phyloP scores from a whole-genome alignment of 371 early-diverging fungal species.

The Actinomucor elegans region DNA sequence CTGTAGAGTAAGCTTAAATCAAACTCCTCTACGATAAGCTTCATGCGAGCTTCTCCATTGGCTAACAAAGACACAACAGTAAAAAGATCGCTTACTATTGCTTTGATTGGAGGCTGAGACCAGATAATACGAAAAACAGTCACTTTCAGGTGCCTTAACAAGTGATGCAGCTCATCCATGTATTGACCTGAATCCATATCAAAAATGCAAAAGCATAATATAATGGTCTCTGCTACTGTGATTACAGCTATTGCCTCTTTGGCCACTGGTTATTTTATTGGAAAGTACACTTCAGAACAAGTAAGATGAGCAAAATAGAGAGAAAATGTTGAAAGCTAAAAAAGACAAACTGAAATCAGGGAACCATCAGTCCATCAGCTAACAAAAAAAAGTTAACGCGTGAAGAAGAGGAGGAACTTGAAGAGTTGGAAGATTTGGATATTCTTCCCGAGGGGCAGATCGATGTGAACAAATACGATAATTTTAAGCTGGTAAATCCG shows the following conservation, averaged over 20 bases:
- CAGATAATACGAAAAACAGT: too few relatives aligned
- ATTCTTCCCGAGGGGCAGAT: slow-evolving; percentile 25
- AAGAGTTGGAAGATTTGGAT: slow-evolving; percentile 42
- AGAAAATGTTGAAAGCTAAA: not conserved
- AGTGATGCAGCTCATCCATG: too few relatives aligned
- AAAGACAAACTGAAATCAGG: not conserved
- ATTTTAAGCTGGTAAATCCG: slow-evolving; percentile 48
- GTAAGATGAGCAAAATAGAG: not conserved
- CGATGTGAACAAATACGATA: slow-evolving; percentile 35
- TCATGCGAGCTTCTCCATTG: too few relatives aligned
- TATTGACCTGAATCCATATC: too few relatives aligned
- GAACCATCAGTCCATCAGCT: not conserved
- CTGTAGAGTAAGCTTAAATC: too few relatives aligned
- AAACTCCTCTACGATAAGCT: too few relatives aligned
- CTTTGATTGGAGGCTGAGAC: too few relatives aligned
- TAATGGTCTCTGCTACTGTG: slow-evolving; percentile 5
- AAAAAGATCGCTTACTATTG: too few relatives aligned
- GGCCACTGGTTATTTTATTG: slow-evolving; percentile 30
- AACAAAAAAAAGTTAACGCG: not conserved
- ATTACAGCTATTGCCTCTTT: slow-evolving; percentile 24
- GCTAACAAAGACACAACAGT: too few relatives aligned
- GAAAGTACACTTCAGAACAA: slow-evolving; percentile 10
- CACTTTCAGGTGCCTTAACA: too few relatives aligned
- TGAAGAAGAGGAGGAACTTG: slow-evolving; percentile 19
- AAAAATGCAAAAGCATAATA: not conserved